Evolutionary conservation across 2,329 filamentous ascomycete species (phyloP), one percentile per base, ranked within the genome.

Genomic region (Pestalotiopsis sp.): DNA sequence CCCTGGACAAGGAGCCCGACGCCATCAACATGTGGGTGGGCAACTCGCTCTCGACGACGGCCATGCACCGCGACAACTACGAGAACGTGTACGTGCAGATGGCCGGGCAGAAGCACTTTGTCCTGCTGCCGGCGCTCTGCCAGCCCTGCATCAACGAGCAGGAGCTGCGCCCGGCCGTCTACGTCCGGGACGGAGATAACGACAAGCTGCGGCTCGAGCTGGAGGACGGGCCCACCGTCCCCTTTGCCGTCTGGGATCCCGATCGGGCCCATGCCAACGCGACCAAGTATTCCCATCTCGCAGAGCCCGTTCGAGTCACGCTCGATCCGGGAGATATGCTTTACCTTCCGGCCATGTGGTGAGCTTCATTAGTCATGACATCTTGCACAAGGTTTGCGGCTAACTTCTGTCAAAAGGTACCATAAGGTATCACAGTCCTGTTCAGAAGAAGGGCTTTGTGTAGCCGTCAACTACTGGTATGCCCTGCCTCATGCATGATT

Each of bases 1-100:
- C 92, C 0, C 86, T 95, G 0, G 82, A 87, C 52, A 83, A 86
- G 63, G 75, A 81, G 0, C 91, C 93, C 0, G 93, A 96, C 71
- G 93, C 93, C 14, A 87, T 94, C 70, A 96, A 96, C 76, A 85
- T 96, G 75, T 95, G 93, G 93, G 89, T 96, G 64, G 93, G 93
- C 66, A 92, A 93, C 80, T 88, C 89, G 1, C 84, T 83, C 49
- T 92, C 90, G 31, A 84, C 87, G 1, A 95, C 93, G 0, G 90
- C 91, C 0, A 79, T 95, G 66, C 93, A 96, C 81, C 92, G 92
- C 75, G 93, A 96, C 80, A 92, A 92, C 74, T 95, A 95, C 78
- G 93, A 96, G 78, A 96, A 96, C 77, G 86, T 96, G 0, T 96
- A 95, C 78, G 91, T 93, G 1, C 93, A 95, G 75, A 79, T 95